phyloP scores from a whole-genome alignment of 805 yeast species.

The Nematodospora valgi region DNA sequence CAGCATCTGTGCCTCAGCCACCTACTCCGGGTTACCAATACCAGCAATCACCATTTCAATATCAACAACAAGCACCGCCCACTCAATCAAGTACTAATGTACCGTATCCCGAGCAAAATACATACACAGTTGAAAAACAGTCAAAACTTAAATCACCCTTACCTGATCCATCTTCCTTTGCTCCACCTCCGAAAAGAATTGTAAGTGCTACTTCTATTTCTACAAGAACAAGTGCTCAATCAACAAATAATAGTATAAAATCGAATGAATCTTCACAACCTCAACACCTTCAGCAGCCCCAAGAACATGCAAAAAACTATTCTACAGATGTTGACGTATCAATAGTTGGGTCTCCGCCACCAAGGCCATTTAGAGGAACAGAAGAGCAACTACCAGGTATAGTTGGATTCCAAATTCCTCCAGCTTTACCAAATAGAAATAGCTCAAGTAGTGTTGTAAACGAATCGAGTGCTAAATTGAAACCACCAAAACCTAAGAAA shows the following conservation, averaged over 20 bases:
- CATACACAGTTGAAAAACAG: no score
- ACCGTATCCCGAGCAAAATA: no score
- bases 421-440: conserved; percentile 6
- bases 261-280: background rate
- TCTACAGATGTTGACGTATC: conserved; percentile 31
- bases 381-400: conserved; percentile 7
- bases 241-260: background rate
- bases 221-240: conserved; percentile 8
- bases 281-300: conserved; percentile 1
- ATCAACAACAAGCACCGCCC: no score
- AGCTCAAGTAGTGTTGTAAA: no score
- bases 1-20: conserved; percentile 1
- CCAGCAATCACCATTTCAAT: conserved; percentile 3
- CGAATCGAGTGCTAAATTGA: background rate
- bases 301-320: conserved; percentile 4
- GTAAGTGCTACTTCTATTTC: background rate
- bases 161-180: conserved; percentile 35
- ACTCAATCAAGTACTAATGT: no score
- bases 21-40: background rate
- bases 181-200: conserved; percentile 34
- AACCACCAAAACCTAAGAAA: conserved; percentile 11
- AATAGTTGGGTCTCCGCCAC: conserved; percentile 47
- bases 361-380: conserved; percentile 16
- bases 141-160: no score
- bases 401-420: background rate